Conservation (phyloP, 2,329 filamentous ascomycete species). For the Sporothrix protearum region DNA sequence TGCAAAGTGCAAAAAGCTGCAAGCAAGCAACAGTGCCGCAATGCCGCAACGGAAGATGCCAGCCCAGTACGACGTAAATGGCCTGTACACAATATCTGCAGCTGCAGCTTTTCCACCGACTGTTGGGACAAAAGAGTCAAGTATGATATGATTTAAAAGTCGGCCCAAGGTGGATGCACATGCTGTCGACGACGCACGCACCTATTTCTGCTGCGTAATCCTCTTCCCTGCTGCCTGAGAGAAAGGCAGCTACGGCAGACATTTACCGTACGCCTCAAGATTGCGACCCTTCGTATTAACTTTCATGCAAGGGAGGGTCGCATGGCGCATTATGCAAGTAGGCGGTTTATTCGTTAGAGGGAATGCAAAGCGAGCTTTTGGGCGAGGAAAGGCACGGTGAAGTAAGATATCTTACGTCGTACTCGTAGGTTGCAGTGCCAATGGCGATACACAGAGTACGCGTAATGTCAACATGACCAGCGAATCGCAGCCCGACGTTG, state of each 20-base stretch:
- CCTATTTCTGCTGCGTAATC: constrained; percentile 8
- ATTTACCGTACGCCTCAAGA: not conserved
- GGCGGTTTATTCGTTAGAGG: not conserved
- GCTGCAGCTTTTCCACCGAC: not conserved
- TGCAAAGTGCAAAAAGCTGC: not conserved
- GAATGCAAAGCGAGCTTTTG: not conserved
- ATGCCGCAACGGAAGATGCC: constrained; percentile 2
- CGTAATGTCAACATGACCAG: not conserved
- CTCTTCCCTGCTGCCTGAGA: constrained; percentile 8
- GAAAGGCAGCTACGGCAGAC: constrained; percentile 8
- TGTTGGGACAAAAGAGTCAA: not conserved
- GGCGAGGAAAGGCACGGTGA: not conserved
- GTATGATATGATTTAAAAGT: not conserved
- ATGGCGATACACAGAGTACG: not conserved
- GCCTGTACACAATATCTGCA: not conserved
- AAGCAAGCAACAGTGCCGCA: constrained; percentile 2
- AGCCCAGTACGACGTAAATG: no score
- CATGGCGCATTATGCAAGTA: constrained; percentile 16
- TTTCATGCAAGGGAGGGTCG: constrained; percentile 7
- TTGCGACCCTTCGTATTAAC: constrained; percentile 15
- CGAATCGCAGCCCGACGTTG: not conserved
- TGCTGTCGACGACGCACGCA: not conserved
- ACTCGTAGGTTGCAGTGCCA: not conserved
- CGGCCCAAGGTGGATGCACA: not conserved
- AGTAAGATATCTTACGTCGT: no score